phyloP scores from a whole-genome alignment of 2,329 filamentous ascomycete species.

The Claviceps digitariae region DNA sequence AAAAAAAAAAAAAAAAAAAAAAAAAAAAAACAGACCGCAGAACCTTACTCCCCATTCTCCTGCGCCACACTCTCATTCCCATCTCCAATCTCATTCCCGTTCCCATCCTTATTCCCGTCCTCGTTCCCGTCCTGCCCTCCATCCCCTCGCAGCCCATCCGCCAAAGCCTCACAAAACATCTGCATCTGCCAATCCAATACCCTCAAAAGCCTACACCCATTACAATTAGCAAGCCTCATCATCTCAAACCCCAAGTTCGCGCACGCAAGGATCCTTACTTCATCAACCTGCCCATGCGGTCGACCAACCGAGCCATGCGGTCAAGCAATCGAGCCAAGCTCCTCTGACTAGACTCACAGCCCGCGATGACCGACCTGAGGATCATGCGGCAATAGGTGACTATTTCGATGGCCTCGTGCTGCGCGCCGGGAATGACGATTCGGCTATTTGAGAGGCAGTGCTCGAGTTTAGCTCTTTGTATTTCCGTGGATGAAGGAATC shows the following conservation, averaged over 20 bases:
- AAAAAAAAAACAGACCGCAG: no score
- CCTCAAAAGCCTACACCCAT: not conserved
- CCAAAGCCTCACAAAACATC: not conserved
- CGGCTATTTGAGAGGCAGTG: no score
- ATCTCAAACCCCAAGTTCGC: no score
- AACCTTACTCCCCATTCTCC: not conserved
- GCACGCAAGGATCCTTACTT: not conserved
- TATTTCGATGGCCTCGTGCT: not conserved
- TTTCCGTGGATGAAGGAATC: no score
- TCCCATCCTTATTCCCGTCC: no score
- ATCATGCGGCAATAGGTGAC: not conserved
- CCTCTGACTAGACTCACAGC: not conserved
- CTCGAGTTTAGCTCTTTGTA: no score
- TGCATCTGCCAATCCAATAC: not conserved
- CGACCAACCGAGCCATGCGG: not conserved
- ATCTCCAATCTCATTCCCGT: no score
- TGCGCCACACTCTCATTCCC: not conserved
- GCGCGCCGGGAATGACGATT: not conserved
- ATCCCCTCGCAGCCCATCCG: not conserved
- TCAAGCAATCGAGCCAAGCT: no score
- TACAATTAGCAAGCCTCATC: no score
- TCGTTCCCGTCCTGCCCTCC: no score
- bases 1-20: no score
- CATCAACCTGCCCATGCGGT: not conserved
- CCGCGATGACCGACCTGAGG: not conserved